Evolutionary conservation across 2,329 filamentous ascomycete genomes (phyloP).

Genomic region (Aureobasidium sp.): DNA sequence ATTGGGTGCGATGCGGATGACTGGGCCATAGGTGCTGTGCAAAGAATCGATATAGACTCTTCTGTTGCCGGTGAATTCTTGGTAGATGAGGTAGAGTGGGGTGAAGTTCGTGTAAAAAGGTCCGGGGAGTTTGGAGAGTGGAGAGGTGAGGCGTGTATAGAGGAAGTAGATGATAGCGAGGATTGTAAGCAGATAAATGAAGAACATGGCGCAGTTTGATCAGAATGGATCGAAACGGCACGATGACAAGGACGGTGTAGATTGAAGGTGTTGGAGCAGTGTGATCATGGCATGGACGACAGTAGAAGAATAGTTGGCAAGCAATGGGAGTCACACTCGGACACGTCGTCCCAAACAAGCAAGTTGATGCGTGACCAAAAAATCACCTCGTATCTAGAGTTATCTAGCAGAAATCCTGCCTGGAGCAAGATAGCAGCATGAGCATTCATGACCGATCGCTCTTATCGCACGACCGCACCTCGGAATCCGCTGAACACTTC

Average conservation of each 20-base stretch:
- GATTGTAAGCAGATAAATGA: slow-evolving; percentile 1
- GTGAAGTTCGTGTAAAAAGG: slow-evolving; percentile 24
- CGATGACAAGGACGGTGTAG: not conserved
- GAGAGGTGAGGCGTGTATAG: slow-evolving; percentile 15
- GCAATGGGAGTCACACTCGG: not conserved
- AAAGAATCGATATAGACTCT: slow-evolving; percentile 34
- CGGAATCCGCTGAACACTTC: not conserved
- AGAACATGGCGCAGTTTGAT: not conserved
- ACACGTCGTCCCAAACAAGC: not conserved
- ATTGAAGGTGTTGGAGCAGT: not conserved
- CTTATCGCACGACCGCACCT: not conserved
- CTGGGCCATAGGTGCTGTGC: slow-evolving; percentile 27
- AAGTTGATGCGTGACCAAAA: not conserved
- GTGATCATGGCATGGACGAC: not conserved
- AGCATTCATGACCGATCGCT: not conserved
- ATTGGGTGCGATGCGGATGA: slow-evolving; percentile 25
- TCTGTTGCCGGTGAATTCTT: slow-evolving; percentile 31
- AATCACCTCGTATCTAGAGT: not conserved
- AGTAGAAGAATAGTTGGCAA: not conserved
- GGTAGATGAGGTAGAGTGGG: slow-evolving; percentile 28
- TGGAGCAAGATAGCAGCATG: not conserved
- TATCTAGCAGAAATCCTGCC: not conserved
- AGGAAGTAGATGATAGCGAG: not conserved
- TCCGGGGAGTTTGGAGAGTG: slow-evolving; percentile 25
- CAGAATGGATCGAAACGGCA: not conserved